phyloP scores from a whole-genome alignment of 495 filamentous ascomycete species.

The Trichoderma gamsii region DNA sequence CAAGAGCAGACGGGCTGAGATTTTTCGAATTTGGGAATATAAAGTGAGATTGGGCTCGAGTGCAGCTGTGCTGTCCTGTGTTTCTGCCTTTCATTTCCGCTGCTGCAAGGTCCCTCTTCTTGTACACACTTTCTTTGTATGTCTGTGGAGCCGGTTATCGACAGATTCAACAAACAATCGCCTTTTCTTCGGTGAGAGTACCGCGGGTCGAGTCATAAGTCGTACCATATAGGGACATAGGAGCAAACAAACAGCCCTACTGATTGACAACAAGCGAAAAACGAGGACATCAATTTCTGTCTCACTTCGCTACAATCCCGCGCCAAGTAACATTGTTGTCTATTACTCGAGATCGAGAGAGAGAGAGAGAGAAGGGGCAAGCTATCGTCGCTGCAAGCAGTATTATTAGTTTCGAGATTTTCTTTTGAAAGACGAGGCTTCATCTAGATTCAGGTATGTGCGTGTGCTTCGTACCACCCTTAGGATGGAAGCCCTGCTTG shows the following conservation, averaged over 20 bases:
- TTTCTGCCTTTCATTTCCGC: neutral
- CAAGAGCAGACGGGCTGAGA: neutral
- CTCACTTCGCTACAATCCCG: slow-evolving; percentile 13
- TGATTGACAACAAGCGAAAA: neutral
- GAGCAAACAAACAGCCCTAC: neutral
- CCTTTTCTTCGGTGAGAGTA: neutral
- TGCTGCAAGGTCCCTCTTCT: slow-evolving; percentile 12
- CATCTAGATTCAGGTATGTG: neutral
- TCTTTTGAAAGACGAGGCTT: too few relatives aligned
- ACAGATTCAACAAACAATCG: neutral
- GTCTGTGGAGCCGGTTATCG: slow-evolving; percentile 1
- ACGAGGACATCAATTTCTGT: neutral
- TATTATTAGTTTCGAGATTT: too few relatives aligned
- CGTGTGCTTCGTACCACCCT: too few relatives aligned
- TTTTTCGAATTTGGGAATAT: neutral
- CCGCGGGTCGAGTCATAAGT: neutral
- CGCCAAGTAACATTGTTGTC: neutral
- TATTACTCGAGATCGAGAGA: neutral
- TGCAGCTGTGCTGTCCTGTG: neutral
- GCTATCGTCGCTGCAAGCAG: too few relatives aligned
- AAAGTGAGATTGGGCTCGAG: neutral
- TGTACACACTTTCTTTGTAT: neutral
- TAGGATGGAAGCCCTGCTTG: neutral
- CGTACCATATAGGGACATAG: neutral
- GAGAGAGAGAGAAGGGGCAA: neutral